Conservation (phyloP, 352 stramenopile genomes). For the Phytophthora syringae region DNA sequence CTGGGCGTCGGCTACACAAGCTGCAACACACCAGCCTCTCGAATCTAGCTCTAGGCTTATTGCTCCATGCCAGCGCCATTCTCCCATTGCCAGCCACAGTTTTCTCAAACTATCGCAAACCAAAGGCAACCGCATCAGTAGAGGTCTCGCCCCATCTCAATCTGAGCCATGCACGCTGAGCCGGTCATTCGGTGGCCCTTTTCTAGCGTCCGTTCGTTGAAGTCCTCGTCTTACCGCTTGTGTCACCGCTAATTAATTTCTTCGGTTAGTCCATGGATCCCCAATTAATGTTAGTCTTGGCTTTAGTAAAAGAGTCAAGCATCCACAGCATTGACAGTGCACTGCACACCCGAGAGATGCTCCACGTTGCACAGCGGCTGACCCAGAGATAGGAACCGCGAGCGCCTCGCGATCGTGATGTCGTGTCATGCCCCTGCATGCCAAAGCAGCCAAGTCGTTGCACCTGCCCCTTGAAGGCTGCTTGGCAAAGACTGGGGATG, state of each 20-base stretch:
- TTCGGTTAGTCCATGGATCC: not conserved
- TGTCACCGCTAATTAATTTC: not conserved
- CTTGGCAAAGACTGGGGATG: not conserved
- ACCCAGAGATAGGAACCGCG: not conserved
- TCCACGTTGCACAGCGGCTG: not conserved
- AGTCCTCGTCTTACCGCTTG: not conserved
- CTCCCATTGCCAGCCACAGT: not conserved
- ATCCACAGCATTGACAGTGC: not conserved
- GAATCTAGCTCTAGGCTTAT: too few relatives aligned
- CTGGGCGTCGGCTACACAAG: too few relatives aligned
- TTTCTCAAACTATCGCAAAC: not conserved
- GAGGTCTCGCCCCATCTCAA: too few relatives aligned
- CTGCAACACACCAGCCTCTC: too few relatives aligned
- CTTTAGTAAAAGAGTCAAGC: conserved; percentile 1
- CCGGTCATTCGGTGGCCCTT: not conserved
- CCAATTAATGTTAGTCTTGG: conserved; percentile 6
- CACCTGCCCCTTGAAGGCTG: not conserved
- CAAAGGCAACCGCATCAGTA: not conserved
- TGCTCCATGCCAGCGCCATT: too few relatives aligned
- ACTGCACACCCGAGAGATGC: too few relatives aligned
- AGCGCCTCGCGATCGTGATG: not conserved
- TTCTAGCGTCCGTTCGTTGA: not conserved
- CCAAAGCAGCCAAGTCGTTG: not conserved
- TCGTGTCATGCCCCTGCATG: not conserved
- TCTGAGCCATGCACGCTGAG: not conserved